Conservation (phyloP, 352 stramenopile genomes). For the Pseudoperonospora humuli region DNA sequence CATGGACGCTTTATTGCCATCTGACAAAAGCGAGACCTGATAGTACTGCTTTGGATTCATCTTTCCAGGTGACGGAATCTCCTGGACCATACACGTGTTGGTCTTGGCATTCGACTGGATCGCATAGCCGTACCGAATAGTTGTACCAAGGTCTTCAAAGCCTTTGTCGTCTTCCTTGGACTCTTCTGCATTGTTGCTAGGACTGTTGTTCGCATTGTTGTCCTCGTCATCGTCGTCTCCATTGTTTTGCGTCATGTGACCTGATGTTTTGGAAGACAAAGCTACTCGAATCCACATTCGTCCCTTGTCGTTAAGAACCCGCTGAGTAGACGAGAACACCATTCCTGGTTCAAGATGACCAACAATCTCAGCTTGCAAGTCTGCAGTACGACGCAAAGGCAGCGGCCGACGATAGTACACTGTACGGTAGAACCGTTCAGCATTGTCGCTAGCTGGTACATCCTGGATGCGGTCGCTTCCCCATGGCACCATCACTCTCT, state of each 20-base stretch:
- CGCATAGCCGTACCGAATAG: conserved; percentile 45
- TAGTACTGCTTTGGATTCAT: conserved; percentile 52
- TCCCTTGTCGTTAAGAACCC: conserved; percentile 45
- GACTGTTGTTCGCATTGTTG: conserved; percentile 5
- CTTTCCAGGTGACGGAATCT: conserved; percentile 51
- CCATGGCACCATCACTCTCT: conserved; percentile 58
- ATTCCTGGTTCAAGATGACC: conserved; percentile 42
- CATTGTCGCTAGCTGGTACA: conserved; percentile 24
- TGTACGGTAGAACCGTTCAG: conserved; percentile 64
- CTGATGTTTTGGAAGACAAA: conserved; percentile 16
- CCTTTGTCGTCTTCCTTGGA: conserved; percentile 27
- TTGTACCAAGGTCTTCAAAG: conserved; percentile 14
- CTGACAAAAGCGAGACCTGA: conserved; percentile 26
- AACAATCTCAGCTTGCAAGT: conserved; percentile 45
- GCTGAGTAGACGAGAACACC: conserved; percentile 42
- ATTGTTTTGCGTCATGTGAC: conserved; percentile 1
- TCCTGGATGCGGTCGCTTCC: conserved; percentile 25
- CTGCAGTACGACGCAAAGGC: conserved; percentile 36
- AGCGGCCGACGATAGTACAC: conserved; percentile 51
- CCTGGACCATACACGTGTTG: conserved; percentile 68
- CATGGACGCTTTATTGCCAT: conserved; percentile 1
- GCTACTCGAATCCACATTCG: conserved; percentile 63
- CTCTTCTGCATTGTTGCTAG: conserved; percentile 32
- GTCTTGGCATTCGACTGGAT: conserved; percentile 75
- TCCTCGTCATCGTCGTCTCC: conserved; percentile 11